Conservation (phyloP, 345 rosid species). For the Eucalyptus pumila region DNA sequence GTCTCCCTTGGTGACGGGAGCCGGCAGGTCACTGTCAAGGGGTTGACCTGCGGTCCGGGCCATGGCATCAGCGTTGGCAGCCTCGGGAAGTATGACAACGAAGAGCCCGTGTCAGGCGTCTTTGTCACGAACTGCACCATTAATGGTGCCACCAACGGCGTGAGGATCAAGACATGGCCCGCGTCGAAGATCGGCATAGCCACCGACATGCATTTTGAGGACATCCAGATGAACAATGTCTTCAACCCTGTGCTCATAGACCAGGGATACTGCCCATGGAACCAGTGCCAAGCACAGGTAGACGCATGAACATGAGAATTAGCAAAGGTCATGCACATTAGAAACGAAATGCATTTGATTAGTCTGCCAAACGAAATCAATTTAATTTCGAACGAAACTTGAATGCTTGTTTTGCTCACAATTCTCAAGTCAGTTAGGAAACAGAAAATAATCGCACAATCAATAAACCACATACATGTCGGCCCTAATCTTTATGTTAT, state of each 20-base stretch:
- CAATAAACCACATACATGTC: not conserved
- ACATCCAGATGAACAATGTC: constrained; percentile 12
- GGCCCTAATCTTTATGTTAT: not conserved
- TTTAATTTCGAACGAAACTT: no score
- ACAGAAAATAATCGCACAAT: not conserved
- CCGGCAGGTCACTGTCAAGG: constrained; percentile 1
- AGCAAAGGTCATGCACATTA: no score
- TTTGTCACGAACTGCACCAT: constrained; percentile 12
- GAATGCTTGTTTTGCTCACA: not conserved
- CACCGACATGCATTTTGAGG: constrained; percentile 15
- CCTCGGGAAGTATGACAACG: constrained; percentile 23
- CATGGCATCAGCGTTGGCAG: constrained; percentile 61
- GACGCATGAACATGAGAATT: no score
- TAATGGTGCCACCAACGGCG: constrained; percentile 12
- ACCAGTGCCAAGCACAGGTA: not conserved
- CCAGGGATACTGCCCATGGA: constrained; percentile 10
- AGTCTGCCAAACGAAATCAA: no score
- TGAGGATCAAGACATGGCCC: constrained; percentile 58
- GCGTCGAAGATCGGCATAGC: constrained; percentile 1
- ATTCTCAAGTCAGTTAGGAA: not conserved
- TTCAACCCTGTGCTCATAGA: constrained; percentile 18
- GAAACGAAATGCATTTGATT: no score
- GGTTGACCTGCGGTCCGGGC: constrained; percentile 49
- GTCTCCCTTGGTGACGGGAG: constrained; percentile 42
- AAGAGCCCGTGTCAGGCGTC: constrained; percentile 23